These are phyloP conservation scores for Aureobasidium sp. DNA, from an alignment of 2,329 filamentous ascomycete genomes.

Conservation along the genomic window DNA sequence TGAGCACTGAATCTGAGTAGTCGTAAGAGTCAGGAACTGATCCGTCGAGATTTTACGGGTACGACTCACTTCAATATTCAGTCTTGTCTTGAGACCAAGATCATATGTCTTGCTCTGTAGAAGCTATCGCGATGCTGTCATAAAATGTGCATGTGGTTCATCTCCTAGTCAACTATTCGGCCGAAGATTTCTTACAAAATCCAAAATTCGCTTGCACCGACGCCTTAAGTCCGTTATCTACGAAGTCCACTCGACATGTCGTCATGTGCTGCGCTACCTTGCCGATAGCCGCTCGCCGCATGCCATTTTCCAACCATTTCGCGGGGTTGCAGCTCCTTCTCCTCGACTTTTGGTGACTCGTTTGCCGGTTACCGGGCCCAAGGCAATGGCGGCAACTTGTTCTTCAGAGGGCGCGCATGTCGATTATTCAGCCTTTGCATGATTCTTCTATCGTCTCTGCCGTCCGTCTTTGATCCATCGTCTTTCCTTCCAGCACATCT, in stretches of 20 bases:
- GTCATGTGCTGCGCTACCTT: background rate
- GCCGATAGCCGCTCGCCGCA: constrained; percentile 3
- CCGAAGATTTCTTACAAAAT: too few relatives aligned
- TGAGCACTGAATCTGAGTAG: too few relatives aligned
- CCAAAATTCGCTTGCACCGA: background rate
- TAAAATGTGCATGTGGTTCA: too few relatives aligned
- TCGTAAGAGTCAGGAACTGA: too few relatives aligned
- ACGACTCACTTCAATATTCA: too few relatives aligned
- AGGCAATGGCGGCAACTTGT: background rate
- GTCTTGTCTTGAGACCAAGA: too few relatives aligned
- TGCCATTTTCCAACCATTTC: background rate
- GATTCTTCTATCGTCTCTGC: background rate
- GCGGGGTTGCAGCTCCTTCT: background rate
- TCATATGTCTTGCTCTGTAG: too few relatives aligned
- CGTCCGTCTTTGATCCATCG: background rate
- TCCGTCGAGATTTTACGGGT: too few relatives aligned
- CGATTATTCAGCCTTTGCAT: constrained; percentile 11
- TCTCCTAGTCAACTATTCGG: too few relatives aligned
- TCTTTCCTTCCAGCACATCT: background rate
- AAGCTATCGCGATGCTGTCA: too few relatives aligned
- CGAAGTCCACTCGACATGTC: background rate
- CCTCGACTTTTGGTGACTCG: background rate
- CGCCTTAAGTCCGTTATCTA: background rate
- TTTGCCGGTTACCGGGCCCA: background rate
- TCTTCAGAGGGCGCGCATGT: background rate